phyloP scores from a whole-genome alignment of 306 rosid genomes.

The Nissolia schottii region DNA sequence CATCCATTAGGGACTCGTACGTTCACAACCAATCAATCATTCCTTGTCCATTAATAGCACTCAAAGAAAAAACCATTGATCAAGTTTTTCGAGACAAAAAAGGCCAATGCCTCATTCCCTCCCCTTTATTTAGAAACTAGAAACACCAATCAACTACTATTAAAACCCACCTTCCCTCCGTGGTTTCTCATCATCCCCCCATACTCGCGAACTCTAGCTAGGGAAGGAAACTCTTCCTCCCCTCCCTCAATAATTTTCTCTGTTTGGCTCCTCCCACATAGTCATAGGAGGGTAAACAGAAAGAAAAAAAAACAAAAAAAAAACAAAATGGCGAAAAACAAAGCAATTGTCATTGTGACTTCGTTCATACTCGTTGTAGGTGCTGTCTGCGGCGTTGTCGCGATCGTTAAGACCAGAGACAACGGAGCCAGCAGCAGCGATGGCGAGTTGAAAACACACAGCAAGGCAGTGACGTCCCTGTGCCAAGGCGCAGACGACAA shows the following conservation, averaged over 20 bases:
- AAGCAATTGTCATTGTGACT: too few species aligned
- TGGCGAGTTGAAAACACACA: neutral
- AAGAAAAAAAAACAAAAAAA: too few species aligned
- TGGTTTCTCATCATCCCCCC: neutral
- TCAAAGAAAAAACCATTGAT: neutral
- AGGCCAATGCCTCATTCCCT: neutral
- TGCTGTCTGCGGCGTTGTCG: conserved; percentile 45
- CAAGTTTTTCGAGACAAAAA: neutral
- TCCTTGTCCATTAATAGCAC: neutral
- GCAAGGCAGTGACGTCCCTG: conserved; percentile 24
- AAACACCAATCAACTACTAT: neutral
- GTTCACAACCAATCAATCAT: neutral
- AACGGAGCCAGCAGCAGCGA: neutral
- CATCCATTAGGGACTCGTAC: neutral
- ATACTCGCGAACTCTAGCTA: neutral
- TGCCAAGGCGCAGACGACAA: conserved; percentile 46
- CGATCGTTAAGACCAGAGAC: conserved; percentile 5
- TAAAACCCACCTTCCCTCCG: neutral
- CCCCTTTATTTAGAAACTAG: neutral
- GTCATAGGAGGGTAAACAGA: neutral
- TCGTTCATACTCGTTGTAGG: conserved; percentile 71
- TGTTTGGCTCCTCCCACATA: neutral
- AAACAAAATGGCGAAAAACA: neutral
- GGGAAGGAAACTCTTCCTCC: neutral
- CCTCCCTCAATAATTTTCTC: neutral